phyloP scores from a whole-genome alignment of 768 basidiomycete genomes.

The Boletus tomentosulus region DNA sequence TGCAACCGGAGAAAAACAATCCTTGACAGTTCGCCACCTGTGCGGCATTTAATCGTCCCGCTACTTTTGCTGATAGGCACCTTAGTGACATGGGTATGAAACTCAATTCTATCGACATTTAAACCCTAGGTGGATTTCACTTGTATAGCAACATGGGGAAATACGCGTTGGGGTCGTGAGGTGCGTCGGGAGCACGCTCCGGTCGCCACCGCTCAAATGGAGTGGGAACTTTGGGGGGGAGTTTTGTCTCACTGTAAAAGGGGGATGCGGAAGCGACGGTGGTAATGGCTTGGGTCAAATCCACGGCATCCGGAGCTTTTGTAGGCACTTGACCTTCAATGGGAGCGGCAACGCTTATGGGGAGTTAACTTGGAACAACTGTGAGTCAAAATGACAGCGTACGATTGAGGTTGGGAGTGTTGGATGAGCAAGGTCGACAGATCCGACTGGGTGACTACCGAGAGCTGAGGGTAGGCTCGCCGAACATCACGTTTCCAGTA shows the following conservation, averaged over 20 bases:
- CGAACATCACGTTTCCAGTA: slow-evolving; percentile 98
- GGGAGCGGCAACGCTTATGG: slow-evolving; percentile 52
- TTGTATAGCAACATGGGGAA: slow-evolving; percentile 78
- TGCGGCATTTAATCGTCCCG: not conserved
- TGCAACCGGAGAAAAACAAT: not conserved
- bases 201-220: slow-evolving; percentile 74
- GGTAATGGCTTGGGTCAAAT: slow-evolving; percentile 70
- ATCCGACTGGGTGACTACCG: slow-evolving; percentile 81
- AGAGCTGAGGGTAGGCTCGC: slow-evolving; percentile 87
- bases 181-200: slow-evolving; percentile 66
- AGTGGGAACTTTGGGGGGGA: slow-evolving; percentile 73
- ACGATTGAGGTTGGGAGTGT: slow-evolving; percentile 65
- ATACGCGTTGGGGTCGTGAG: slow-evolving; percentile 76
- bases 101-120: slow-evolving; percentile 23
- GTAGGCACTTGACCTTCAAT: slow-evolving; percentile 43
- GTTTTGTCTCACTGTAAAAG: slow-evolving; percentile 55
- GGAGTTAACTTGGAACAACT: slow-evolving; percentile 7
- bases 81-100: slow-evolving; percentile 23
- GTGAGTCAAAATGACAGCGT: slow-evolving; percentile 30
- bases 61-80: not conserved
- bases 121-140: slow-evolving; percentile 17
- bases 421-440: slow-evolving; percentile 78
- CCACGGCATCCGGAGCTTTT: slow-evolving; percentile 42
- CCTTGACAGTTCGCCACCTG: not conserved
- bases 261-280: slow-evolving; percentile 54